Conservation (phyloP, 352 stramenopile genomes). For the Stramenopiles sp. region DNA sequence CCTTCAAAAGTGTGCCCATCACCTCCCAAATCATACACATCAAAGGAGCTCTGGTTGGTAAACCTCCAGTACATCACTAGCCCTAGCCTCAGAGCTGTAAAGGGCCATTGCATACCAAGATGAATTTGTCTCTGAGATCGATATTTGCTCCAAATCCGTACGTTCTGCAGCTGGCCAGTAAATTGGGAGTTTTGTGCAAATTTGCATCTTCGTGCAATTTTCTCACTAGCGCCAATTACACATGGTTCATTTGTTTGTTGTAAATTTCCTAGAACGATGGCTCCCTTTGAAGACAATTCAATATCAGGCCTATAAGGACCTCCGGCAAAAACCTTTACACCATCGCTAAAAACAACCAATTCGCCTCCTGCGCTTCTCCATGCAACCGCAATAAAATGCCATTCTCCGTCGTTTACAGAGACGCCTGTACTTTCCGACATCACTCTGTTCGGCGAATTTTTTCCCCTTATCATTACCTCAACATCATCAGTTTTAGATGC, state of each 20-base stretch:
- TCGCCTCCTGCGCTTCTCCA: slow-evolving; percentile 39
- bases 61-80: slow-evolving; percentile 45
- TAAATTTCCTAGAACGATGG: slow-evolving; percentile 35
- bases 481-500: slow-evolving; percentile 18
- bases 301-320: slow-evolving; percentile 34
- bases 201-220: too few species aligned
- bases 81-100: slow-evolving; percentile 34
- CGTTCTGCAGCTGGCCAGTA: slow-evolving; percentile 34
- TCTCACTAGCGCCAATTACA: slow-evolving; percentile 13
- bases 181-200: slow-evolving; percentile 25
- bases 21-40: slow-evolving; percentile 31
- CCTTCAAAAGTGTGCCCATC: slow-evolving; percentile 32
- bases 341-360: slow-evolving; percentile 39
- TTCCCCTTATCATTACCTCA: slow-evolving; percentile 35
- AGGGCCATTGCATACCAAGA: slow-evolving; percentile 36
- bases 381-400: slow-evolving; percentile 40
- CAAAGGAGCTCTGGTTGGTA: slow-evolving; percentile 29
- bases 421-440: slow-evolving; percentile 35
- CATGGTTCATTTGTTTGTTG: slow-evolving; percentile 20
- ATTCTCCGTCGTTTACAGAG: slow-evolving; percentile 39
- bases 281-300: slow-evolving; percentile 23
- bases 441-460: slow-evolving; percentile 28
- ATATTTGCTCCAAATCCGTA: slow-evolving; percentile 37
- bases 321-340: slow-evolving; percentile 41
- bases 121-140: slow-evolving; percentile 33